Percentiles rank a stretch among this genome's conserved stretches.
Conservation (phyloP, 768 basidiomycete genomes). For the Tubosaeta brunneosetosa region DNA sequence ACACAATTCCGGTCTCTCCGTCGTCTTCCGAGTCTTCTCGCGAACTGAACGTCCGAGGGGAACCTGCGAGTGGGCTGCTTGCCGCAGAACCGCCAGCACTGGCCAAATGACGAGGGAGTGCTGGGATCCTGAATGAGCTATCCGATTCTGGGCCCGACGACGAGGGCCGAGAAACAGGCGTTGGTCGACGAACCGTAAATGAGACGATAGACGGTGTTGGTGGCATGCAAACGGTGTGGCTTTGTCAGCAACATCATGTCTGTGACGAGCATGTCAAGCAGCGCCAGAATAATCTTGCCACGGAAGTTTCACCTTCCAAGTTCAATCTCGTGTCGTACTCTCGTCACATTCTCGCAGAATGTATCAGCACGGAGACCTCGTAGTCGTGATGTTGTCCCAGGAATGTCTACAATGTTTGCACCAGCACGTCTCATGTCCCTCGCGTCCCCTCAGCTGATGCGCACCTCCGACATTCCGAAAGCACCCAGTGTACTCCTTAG, state of each 20-base stretch:
- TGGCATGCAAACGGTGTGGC: conserved; percentile 11
- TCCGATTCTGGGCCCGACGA: conserved; percentile 67
- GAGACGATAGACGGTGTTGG: conserved; percentile 53
- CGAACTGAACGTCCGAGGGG: conserved; percentile 36
- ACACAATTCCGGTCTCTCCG: conserved; percentile 22
- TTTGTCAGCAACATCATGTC: conserved; percentile 5
- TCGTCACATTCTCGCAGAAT: background rate
- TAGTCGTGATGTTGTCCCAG: background rate
- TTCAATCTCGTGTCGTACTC: background rate
- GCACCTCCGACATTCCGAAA: conserved; percentile 38
- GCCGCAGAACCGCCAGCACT: conserved; percentile 38
- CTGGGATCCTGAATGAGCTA: conserved; percentile 51
- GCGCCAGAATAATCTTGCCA: background rate
- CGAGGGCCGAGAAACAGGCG: conserved; percentile 55
- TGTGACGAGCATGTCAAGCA: background rate
- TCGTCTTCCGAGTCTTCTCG: conserved; percentile 28
- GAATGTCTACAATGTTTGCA: background rate
- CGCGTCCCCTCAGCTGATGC: conserved; percentile 22
- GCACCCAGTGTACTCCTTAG: conserved; percentile 44
- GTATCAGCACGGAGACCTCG: background rate
- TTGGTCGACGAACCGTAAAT: conserved; percentile 81
- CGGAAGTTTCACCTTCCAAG: too few relatives aligned
- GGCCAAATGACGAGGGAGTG: conserved; percentile 55
- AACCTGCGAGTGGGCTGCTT: conserved; percentile 55
- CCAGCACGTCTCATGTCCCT: conserved; percentile 4